A percentile compares a stretch with the other conserved stretches of the same genome.
phyloP scores from a whole-genome alignment of 78 protist species.

The Isochrysis galbana region DNA sequence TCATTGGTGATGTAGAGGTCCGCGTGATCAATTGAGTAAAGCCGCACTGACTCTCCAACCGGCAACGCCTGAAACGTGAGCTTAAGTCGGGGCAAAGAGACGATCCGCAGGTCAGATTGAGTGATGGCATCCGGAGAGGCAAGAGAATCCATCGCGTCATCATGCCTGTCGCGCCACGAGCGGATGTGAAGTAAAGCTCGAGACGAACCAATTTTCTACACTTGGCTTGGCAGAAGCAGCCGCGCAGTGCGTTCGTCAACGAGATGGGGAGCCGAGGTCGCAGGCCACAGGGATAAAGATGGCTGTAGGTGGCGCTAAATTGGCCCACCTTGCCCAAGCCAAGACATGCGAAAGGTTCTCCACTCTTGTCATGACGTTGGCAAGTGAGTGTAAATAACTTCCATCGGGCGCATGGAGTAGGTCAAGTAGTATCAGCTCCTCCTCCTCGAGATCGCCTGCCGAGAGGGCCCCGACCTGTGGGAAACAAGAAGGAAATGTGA shows the following conservation, averaged over 20 bases:
- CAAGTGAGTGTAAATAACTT: background rate
- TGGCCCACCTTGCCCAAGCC: constrained; percentile 40
- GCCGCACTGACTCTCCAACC: background rate
- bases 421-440: constrained; percentile 29
- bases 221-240: background rate
- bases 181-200: constrained; percentile 32
- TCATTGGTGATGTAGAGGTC: constrained; percentile 38
- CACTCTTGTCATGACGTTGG: background rate
- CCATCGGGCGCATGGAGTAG: constrained; percentile 32
- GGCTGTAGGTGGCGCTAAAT: too few relatives aligned
- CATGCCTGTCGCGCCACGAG: constrained; percentile 28
- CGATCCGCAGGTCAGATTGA: background rate
- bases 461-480: background rate
- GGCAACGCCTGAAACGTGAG: constrained; percentile 42
- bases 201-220: too few relatives aligned
- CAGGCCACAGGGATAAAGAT: too few relatives aligned
- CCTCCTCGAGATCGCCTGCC: background rate
- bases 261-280: too few relatives aligned
- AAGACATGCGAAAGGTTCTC: constrained; percentile 41
- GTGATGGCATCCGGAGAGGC: background rate
- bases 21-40: constrained; percentile 51
- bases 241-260: too few relatives aligned
- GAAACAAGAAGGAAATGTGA: too few relatives aligned
- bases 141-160: constrained; percentile 11
- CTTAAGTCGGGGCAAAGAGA: constrained; percentile 63